Conservation (phyloP, 2,329 filamentous ascomycete species). For the Pseudogymnoascus sp. region DNA sequence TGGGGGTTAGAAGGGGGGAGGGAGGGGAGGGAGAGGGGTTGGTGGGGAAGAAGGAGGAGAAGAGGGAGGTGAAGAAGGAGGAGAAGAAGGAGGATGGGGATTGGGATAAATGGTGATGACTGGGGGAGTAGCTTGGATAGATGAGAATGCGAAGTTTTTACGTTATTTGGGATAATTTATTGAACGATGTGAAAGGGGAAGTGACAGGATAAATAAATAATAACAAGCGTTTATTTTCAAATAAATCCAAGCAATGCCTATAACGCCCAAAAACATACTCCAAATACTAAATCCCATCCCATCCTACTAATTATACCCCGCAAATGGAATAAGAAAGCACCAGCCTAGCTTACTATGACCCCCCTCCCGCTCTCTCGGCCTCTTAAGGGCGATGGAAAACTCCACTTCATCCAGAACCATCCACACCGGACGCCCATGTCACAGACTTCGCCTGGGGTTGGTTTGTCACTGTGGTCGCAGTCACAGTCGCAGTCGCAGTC, state of each 20-base stretch:
- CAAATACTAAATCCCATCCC: background rate
- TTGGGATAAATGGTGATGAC: constrained; percentile 25
- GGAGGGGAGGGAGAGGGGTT: background rate
- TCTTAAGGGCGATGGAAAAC: background rate
- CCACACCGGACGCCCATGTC: background rate
- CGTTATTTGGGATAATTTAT: background rate
- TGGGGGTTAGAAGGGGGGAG: too few species aligned
- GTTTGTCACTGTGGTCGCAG: background rate
- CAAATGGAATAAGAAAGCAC: background rate
- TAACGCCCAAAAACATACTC: background rate
- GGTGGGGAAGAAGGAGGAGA: constrained; percentile 15
- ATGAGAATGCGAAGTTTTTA: background rate
- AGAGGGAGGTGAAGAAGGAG: constrained; percentile 19
- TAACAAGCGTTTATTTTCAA: background rate
- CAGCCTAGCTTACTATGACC: background rate
- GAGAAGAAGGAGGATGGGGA: constrained; percentile 24
- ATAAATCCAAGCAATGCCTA: background rate
- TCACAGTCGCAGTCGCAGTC: background rate
- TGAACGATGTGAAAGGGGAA: too few species aligned
- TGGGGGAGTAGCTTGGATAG: background rate
- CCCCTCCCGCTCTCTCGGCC: background rate
- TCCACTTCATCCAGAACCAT: background rate
- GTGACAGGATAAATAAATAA: too few species aligned
- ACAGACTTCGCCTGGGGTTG: background rate
- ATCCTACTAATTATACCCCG: background rate